Percentiles rank a stretch among this genome's conserved stretches.
These are phyloP conservation scores for Dioscorea zingiberensis DNA, from an alignment of 106 monocot species.

Conservation along the genomic window DNA sequence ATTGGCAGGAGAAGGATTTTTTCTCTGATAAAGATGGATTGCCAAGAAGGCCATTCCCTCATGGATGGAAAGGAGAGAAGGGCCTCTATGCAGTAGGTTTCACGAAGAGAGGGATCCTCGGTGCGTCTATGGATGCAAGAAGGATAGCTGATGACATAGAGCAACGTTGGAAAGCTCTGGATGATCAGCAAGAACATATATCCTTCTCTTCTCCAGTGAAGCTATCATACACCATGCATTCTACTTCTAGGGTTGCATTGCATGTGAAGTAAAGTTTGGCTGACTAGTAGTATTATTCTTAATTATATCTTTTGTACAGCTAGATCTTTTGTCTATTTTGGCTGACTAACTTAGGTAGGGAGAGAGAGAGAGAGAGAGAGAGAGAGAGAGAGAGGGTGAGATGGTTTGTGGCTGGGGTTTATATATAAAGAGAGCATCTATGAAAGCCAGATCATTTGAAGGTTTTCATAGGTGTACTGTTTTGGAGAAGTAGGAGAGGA, in stretches of 20 bases:
- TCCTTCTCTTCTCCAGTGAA: not conserved
- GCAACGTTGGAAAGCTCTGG: slow-evolving; percentile 27
- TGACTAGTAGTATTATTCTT: not conserved
- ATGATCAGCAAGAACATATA: slow-evolving; percentile 4
- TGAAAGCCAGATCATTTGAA: not conserved
- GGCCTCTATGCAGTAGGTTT: slow-evolving; percentile 78
- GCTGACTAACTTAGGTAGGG: not conserved
- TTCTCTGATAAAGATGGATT: slow-evolving; percentile 73
- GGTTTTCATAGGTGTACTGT: not conserved
- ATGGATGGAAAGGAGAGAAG: slow-evolving; percentile 72
- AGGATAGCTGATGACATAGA: slow-evolving; percentile 59
- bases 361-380: slow-evolving; percentile 12
- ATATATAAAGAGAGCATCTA: not conserved
- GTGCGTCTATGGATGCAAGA: slow-evolving; percentile 66
- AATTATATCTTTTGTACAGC: slow-evolving; percentile 11
- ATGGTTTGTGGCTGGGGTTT: not conserved
- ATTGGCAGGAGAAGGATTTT: slow-evolving; percentile 61
- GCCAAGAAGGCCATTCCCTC: slow-evolving; percentile 61
- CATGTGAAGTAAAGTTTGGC: not conserved
- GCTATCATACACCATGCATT: not conserved
- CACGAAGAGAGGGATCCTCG: slow-evolving; percentile 63
- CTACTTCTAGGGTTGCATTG: not conserved
- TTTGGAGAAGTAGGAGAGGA: not conserved
- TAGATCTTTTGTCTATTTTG: not conserved
- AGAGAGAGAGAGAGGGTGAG: not conserved